phyloP scores from a whole-genome alignment of 805 yeast genomes.

The Starmerella roubikii region DNA sequence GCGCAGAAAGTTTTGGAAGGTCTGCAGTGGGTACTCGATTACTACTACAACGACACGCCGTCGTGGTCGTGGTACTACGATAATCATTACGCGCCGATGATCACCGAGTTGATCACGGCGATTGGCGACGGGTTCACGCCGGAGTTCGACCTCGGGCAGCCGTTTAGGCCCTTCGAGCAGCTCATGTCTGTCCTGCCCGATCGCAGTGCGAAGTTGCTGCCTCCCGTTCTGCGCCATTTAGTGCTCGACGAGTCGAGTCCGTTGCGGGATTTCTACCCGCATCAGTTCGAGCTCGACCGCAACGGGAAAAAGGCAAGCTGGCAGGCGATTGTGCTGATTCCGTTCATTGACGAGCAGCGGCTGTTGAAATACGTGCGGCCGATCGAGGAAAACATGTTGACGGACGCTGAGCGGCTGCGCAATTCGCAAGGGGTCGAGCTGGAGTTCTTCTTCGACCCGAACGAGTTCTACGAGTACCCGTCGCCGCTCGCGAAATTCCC shows the following conservation, averaged over 20 bases:
- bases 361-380: conserved; percentile 63
- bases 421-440: conserved; percentile 64
- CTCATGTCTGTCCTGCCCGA: conserved; percentile 96
- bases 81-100: conserved; percentile 88
- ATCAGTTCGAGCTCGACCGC: conserved; percentile 72
- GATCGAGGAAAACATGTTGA: conserved; percentile 38
- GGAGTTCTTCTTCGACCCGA: conserved; percentile 62
- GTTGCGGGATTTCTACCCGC: conserved; percentile 80
- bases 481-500: conserved; percentile 63
- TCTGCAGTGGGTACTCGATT: conserved; percentile 88
- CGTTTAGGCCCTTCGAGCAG: conserved; percentile 89
- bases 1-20: conserved; percentile 84
- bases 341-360: conserved; percentile 78
- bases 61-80: conserved; percentile 94
- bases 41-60: conserved; percentile 79
- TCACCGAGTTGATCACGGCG: conserved; percentile 71
- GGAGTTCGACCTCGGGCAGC: conserved; percentile 53
- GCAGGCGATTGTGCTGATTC: conserved; percentile 91
- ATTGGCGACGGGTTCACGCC: conserved; percentile 40
- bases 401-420: conserved; percentile 58
- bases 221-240: conserved; percentile 58
- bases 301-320: conserved; percentile 93
- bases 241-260: conserved; percentile 83
- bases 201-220: conserved; percentile 69
- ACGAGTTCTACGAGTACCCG: conserved; percentile 48